Base-by-base conservation (phyloP, 176 grass and related monocot genomes). In the Coix lacrymajobi region DNA sequence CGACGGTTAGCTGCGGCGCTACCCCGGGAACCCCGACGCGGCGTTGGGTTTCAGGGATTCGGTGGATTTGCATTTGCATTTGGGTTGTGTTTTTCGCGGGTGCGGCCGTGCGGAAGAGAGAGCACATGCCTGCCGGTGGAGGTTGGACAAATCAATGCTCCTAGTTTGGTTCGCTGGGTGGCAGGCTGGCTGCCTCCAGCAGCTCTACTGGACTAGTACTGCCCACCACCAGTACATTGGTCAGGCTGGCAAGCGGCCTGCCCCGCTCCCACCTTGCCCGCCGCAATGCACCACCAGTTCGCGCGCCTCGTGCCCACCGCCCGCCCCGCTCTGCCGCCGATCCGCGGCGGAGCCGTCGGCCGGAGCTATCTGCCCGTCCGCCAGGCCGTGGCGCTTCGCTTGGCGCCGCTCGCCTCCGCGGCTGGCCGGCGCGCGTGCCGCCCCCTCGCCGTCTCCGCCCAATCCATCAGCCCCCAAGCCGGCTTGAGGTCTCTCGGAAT, bases 301-400 rank as follows among this genome's bases (percentile, higher is more conserved):
- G 68, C 71, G 83, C 72, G 88, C 44, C 72, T 86, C 78, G 65
- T 86, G 44, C 88, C 65, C 78, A 38, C 49, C 78, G 83, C 88
- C 83, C 43, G 24, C 64, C 45, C 34, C 33, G 28, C 67, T 44
- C 44, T 22, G 22, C 67, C 43, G 65, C 71, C 78, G 72, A 57
- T 82, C 78, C 73, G 36, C 44, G 56, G 56, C 64, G 78, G 78
- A 43, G 78, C 52, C 30, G 9, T 31, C 9, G 3, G 72, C 48
- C 48, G 46, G 56, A 33, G 26, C 83, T 3, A 11, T 37, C n/a
- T 28, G 15, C 15, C 19, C 17, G 54, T 67, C 1, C 5, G 6
- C 14, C 54, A 64, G 40, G 9, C 64, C 11, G 7, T 65, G 2
- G 43, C 34, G 40, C 71, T 71, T 57, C 33, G 52, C 4, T 3